phyloP scores from a whole-genome alignment of 495 filamentous ascomycete genomes.

The Darksidea phi region DNA sequence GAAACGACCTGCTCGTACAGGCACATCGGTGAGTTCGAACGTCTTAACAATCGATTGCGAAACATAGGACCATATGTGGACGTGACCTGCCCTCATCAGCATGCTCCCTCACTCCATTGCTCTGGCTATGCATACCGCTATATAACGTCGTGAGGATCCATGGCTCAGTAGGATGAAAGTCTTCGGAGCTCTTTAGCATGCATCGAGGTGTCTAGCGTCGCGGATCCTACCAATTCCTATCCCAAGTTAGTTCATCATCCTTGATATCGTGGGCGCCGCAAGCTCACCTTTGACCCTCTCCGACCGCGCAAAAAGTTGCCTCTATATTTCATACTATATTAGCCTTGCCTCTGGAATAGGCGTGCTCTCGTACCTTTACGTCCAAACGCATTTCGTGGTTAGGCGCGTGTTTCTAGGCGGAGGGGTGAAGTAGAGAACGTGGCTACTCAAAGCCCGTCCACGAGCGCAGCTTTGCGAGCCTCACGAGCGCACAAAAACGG shows the following conservation, averaged over 20 bases:
- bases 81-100: constrained; percentile 64
- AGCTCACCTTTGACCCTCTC: constrained; percentile 38
- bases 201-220: not conserved
- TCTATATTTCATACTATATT: constrained; percentile 23
- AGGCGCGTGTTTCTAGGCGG: constrained; percentile 3
- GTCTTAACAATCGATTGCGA: constrained; percentile 97
- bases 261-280: not conserved
- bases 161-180: constrained; percentile 41
- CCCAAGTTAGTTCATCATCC: constrained; percentile 15
- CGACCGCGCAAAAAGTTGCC: constrained; percentile 39
- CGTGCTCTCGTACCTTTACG: constrained; percentile 32
- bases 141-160: constrained; percentile 91
- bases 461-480: not conserved
- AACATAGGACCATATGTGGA: constrained; percentile 99
- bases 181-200: constrained; percentile 14
- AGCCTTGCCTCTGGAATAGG: not conserved
- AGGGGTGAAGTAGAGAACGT: constrained; percentile 31
- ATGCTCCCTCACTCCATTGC: not conserved
- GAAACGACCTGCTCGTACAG: constrained; percentile 94
- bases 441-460: constrained; percentile 35
- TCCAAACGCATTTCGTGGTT: constrained; percentile 37
- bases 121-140: constrained; percentile 64
- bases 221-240: constrained; percentile 33
- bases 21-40: constrained; percentile 98
- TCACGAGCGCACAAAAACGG: not conserved